phyloP scores from a whole-genome alignment of 345 rosid genomes.

The Ricinus communis region DNA sequence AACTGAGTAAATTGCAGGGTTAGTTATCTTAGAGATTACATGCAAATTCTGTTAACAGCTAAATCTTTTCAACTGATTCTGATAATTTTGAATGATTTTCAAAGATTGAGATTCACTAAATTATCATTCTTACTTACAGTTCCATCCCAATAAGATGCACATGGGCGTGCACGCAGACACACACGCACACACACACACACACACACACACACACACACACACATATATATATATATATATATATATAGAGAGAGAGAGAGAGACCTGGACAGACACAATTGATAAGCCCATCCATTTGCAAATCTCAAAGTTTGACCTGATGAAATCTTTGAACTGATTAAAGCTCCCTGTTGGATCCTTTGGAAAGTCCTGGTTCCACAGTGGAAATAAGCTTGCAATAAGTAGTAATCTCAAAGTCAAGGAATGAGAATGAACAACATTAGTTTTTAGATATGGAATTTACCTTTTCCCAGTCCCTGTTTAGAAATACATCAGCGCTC shows the following conservation, averaged over 20 bases:
- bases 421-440: background rate
- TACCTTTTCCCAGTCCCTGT: constrained; percentile 85
- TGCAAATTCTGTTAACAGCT: background rate
- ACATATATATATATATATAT: too few species aligned
- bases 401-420: background rate
- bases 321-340: constrained; percentile 55
- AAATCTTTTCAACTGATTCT: background rate
- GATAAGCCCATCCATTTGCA: constrained; percentile 90
- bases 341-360: constrained; percentile 80
- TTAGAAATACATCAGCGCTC: constrained; percentile 66
- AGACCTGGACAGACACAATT: constrained; percentile 68
- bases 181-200: too few species aligned
- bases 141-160: background rate
- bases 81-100: background rate
- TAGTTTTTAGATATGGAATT: background rate
- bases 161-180: too few species aligned
- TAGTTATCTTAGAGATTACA: background rate
- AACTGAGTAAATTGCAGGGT: background rate
- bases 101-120: background rate
- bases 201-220: too few species aligned
- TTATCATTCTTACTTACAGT: background rate
- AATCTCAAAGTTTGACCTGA: constrained; percentile 61
- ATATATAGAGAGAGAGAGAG: constrained; percentile 12
- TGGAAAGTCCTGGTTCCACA: constrained; percentile 69
- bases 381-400: background rate